Evolutionary conservation across 1,284 basidiomycete genomes (phyloP).

Genomic region (Singerocomus inundabilis): DNA sequence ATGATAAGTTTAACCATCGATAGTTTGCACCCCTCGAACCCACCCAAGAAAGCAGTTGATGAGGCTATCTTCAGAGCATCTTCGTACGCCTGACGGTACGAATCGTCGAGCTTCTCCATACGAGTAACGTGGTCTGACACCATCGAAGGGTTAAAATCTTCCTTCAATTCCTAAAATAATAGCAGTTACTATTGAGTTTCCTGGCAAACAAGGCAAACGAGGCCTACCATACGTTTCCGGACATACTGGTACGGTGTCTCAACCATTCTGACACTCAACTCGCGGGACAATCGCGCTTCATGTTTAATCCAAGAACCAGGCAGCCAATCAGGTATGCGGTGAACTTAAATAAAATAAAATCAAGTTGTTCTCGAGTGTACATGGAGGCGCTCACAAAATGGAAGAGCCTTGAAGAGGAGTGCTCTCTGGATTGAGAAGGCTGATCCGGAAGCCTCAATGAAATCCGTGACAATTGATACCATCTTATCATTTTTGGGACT

Average conservation of each 20-base stretch:
- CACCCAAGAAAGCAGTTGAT: conserved; percentile 21
- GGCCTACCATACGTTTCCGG: conserved; percentile 13
- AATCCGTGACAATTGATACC: conserved; percentile 19
- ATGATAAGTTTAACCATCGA: neutral
- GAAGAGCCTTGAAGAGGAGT: conserved; percentile 22
- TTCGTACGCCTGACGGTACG: conserved; percentile 14
- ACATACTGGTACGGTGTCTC: conserved; percentile 23
- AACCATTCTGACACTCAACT: conserved; percentile 11
- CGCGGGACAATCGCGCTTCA: conserved; percentile 13
- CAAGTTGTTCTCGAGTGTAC: neutral
- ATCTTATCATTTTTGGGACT: conserved; percentile 19
- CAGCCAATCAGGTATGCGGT: conserved; percentile 24
- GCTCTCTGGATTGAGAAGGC: conserved; percentile 11
- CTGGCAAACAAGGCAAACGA: neutral
- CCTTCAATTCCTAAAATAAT: conserved; percentile 9
- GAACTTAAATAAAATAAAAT: conserved; percentile 7
- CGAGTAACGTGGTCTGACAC: too few relatives aligned
- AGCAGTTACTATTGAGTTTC: neutral
- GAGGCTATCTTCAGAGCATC: conserved; percentile 21
- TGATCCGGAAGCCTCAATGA: conserved; percentile 9
- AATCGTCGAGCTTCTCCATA: conserved; percentile 9
- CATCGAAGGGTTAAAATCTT: conserved; percentile 9
- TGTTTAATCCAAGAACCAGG: conserved; percentile 22
- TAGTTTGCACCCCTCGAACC: neutral
- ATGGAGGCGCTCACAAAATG: conserved; percentile 19